Evolutionary conservation across 176 grass and related monocot genomes (phyloP).

Genomic region (Olyra latifolia): DNA sequence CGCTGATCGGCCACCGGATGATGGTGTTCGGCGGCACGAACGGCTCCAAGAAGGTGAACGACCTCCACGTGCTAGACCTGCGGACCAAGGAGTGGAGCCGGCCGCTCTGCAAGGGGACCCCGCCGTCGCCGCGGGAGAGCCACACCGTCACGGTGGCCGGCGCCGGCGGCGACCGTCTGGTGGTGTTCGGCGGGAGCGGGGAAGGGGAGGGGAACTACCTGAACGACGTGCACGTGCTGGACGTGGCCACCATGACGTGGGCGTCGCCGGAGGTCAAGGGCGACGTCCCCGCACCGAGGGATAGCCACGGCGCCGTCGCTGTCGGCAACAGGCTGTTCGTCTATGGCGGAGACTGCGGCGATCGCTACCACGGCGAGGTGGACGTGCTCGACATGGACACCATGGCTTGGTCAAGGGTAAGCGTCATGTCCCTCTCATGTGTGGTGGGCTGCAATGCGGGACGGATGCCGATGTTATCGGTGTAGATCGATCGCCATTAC

Average conservation of each 20-base stretch:
- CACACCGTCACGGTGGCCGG: slow-evolving; percentile 66
- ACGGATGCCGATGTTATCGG: slow-evolving; percentile 37
- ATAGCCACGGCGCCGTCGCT: slow-evolving; percentile 80
- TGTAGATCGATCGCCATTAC: slow-evolving; percentile 9
- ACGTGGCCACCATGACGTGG: slow-evolving; percentile 80
- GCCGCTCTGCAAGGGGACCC: slow-evolving; percentile 61
- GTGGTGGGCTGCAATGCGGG: not conserved
- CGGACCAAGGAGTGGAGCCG: slow-evolving; percentile 75
- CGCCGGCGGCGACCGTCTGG: slow-evolving; percentile 50
- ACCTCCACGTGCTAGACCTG: slow-evolving; percentile 81
- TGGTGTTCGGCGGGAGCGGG: slow-evolving; percentile 91
- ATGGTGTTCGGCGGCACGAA: slow-evolving; percentile 88
- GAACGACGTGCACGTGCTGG: slow-evolving; percentile 80
- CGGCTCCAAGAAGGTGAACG: slow-evolving; percentile 88
- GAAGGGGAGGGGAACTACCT: slow-evolving; percentile 96
- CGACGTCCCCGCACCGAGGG: slow-evolving; percentile 65
- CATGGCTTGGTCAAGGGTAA: slow-evolving; percentile 94
- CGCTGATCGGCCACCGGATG: slow-evolving; percentile 79
- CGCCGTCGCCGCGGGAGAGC: slow-evolving; percentile 78
- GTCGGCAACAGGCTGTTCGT: slow-evolving; percentile 66
- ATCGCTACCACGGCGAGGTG: slow-evolving; percentile 91
- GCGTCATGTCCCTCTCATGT: slow-evolving; percentile 29
- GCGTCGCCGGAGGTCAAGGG: slow-evolving; percentile 65
- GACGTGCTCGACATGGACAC: slow-evolving; percentile 76
- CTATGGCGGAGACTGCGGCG: slow-evolving; percentile 86